These are phyloP conservation scores for Cryphonectria carpinicola DNA, from an alignment of 2,329 filamentous ascomycete species.

Conservation along the genomic window DNA sequence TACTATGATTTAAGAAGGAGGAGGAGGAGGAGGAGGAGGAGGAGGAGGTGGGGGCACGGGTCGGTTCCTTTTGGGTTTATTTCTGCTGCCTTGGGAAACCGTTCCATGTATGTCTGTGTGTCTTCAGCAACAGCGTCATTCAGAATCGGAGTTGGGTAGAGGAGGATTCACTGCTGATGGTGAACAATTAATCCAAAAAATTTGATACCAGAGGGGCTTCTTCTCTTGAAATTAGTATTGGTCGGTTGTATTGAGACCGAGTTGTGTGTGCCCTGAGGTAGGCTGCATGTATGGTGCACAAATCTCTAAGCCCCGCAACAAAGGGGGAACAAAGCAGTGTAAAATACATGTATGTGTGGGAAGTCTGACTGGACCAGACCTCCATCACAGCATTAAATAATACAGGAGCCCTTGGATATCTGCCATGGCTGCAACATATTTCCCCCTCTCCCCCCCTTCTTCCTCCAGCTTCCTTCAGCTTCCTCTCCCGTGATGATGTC, in stretches of 20 bases:
- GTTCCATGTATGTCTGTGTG: neutral
- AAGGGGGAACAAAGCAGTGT: neutral
- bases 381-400: neutral
- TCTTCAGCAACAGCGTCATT: neutral
- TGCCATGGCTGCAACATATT: neutral
- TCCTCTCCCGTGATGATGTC: neutral
- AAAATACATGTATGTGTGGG: neutral
- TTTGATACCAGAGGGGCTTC: neutral
- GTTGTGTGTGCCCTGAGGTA: constrained; percentile 13
- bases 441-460: no score
- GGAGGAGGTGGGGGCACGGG: no score
- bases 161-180: neutral
- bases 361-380: no score
- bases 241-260: neutral
- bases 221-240: neutral
- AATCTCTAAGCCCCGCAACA: constrained; percentile 8
- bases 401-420: neutral
- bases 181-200: neutral
- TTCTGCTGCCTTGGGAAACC: neutral
- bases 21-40: no score
- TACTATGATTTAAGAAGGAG: constrained; percentile 75
- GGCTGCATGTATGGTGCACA: constrained; percentile 9
- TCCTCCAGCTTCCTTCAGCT: no score
- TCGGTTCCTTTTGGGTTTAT: neutral
- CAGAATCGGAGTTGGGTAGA: neutral